These are phyloP conservation scores for Chlamydomonas eustigma DNA, from an alignment of 139 green algal species.

Conservation along the genomic window DNA sequence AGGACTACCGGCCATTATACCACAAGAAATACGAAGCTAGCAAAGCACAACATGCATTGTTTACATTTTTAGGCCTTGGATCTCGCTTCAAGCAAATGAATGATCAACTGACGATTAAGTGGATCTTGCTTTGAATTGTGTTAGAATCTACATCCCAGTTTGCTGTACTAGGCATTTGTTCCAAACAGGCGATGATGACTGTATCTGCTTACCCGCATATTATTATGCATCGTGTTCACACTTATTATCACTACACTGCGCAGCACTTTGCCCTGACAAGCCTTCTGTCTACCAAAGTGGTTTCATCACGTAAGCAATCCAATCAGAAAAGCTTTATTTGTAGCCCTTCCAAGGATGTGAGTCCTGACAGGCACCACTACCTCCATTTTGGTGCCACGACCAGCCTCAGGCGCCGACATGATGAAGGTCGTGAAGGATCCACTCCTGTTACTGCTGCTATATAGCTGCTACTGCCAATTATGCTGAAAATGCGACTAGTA, in stretches of 20 bases:
- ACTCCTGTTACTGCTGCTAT: neutral
- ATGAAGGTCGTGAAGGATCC: neutral
- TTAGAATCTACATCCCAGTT: neutral
- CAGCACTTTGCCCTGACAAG: constrained; percentile 8
- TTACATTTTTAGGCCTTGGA: neutral
- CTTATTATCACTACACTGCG: neutral
- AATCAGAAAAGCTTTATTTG: neutral
- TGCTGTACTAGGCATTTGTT: neutral
- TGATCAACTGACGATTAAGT: no score
- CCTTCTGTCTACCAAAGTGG: constrained; percentile 1
- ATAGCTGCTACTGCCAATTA: neutral
- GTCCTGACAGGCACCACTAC: neutral
- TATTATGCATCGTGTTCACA: neutral
- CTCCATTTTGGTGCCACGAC: neutral
- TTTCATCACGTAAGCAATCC: neutral
- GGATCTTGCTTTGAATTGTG: no score
- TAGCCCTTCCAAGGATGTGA: neutral
- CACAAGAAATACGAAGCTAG: neutral
- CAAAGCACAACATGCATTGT: neutral
- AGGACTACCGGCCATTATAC: no score
- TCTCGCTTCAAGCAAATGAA: neutral
- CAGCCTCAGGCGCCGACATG: neutral
- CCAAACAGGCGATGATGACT: no score
- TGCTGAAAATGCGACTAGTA: no score
- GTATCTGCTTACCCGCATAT: no score